A percentile compares a stretch with the other conserved stretches of the same genome.
Conservation (phyloP, 2,329 filamentous ascomycete genomes). For the Stachybotrys echinatus region DNA sequence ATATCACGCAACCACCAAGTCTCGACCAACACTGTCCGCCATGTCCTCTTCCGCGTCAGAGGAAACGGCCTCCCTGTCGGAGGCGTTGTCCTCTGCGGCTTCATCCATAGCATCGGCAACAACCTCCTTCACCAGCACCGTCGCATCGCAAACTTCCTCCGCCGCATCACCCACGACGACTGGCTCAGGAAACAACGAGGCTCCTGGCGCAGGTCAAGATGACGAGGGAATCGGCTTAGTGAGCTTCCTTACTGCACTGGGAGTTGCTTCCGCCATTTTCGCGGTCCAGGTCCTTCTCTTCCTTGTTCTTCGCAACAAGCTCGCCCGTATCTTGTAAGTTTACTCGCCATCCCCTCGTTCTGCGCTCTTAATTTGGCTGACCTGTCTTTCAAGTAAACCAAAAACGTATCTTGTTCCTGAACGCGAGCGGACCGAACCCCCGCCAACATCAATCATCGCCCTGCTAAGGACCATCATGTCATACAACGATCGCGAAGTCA, state of each 20-base stretch:
- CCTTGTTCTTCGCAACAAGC: conserved; percentile 67
- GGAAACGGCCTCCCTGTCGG: conserved; percentile 12
- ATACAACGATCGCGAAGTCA: conserved; percentile 73
- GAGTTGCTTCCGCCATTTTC: conserved; percentile 58
- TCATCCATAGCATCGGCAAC: conserved; percentile 10
- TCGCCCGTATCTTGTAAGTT: conserved; percentile 76
- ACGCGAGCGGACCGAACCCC: conserved; percentile 73
- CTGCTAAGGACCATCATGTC: conserved; percentile 57
- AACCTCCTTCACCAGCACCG: conserved; percentile 1
- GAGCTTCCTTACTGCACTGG: conserved; percentile 59
- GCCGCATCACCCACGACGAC: not conserved
- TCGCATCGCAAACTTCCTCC: conserved; percentile 4
- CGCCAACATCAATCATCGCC: conserved; percentile 51
- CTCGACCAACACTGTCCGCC: not conserved
- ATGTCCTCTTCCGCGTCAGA: conserved; percentile 2
- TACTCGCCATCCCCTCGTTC: too few species aligned
- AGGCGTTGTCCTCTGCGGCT: conserved; percentile 10
- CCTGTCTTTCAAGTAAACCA: conserved; percentile 53
- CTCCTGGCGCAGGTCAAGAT: conserved; percentile 28
- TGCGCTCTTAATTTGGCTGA: not conserved
- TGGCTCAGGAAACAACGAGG: not conserved
- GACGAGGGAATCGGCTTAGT: conserved; percentile 35
- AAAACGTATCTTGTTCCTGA: conserved; percentile 84
- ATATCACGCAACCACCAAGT: not conserved
- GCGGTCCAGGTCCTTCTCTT: conserved; percentile 65